Conservation (phyloP, 2,329 filamentous ascomycete species). For the Colletotrichum aenigma region DNA sequence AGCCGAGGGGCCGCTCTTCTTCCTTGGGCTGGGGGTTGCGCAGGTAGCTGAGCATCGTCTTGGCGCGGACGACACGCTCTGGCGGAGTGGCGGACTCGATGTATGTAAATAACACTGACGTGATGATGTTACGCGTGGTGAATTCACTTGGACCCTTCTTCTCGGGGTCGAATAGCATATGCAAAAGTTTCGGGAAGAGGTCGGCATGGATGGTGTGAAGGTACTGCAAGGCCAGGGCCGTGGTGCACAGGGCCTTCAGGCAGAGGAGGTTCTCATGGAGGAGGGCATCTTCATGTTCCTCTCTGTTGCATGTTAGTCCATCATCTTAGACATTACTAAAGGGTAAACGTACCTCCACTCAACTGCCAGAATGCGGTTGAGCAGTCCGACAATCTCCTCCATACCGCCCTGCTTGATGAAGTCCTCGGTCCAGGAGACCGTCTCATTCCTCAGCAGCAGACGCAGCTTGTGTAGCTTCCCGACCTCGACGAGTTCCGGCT, state of each 20-base stretch:
- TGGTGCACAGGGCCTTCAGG: constrained; percentile 93
- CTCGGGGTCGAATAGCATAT: constrained; percentile 95
- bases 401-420: constrained; percentile 92
- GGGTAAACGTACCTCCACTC: constrained; percentile 83
- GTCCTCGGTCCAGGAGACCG: constrained; percentile 90
- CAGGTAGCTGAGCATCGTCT: constrained; percentile 78
- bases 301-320: constrained; percentile 55
- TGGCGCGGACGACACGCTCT: constrained; percentile 72
- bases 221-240: constrained; percentile 81
- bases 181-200: constrained; percentile 84
- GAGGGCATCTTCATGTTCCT: constrained; percentile 93
- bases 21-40: constrained; percentile 80
- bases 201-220: constrained; percentile 79
- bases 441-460: constrained; percentile 89
- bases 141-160: constrained; percentile 98
- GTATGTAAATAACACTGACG: constrained; percentile 87
- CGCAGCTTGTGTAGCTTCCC: constrained; percentile 93
- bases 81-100: constrained; percentile 69
- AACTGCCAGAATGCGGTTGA: constrained; percentile 91
- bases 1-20: constrained; percentile 77
- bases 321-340: not conserved
- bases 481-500: constrained; percentile 87
- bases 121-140: constrained; percentile 88
- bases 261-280: constrained; percentile 92
- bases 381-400: constrained; percentile 84